A percentile compares a stretch with the other conserved stretches of the same genome.
Evolutionary conservation across 2,329 filamentous ascomycete species (phyloP).

Genomic region (Xylariomycetidae sp.): DNA sequence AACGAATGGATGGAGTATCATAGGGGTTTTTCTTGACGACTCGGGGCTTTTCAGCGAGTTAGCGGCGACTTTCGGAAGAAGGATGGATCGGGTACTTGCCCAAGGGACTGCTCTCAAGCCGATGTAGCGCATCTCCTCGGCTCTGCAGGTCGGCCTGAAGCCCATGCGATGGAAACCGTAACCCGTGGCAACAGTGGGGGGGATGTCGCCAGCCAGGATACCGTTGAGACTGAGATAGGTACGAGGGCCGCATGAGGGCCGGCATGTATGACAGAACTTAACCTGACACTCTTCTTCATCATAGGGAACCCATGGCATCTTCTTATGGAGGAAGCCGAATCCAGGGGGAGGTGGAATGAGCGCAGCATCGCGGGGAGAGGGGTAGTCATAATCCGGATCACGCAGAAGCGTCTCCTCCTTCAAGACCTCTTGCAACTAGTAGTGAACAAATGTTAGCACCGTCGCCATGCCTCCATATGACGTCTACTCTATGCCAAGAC

Average conservation of each 20-base stretch:
- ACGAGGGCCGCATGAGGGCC: slow-evolving; percentile 38
- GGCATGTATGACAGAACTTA: slow-evolving; percentile 47
- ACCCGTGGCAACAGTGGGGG: slow-evolving; percentile 43
- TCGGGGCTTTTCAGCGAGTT: too few species aligned
- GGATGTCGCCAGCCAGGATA: slow-evolving; percentile 45
- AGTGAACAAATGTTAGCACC: too few species aligned
- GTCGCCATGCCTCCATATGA: too few species aligned
- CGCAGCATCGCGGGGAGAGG: slow-evolving; percentile 8
- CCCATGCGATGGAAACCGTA: slow-evolving; percentile 46
- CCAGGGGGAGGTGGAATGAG: slow-evolving; percentile 11
- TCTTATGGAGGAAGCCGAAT: slow-evolving; percentile 10
- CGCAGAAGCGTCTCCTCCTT: background rate
- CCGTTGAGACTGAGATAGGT: slow-evolving; percentile 46
- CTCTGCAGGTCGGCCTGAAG: slow-evolving; percentile 39
- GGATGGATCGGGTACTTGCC: too few species aligned
- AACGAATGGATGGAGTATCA: too few species aligned
- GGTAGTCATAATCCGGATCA: slow-evolving; percentile 13
- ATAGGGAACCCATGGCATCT: slow-evolving; percentile 34
- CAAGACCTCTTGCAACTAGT: too few species aligned
- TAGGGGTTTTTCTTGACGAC: too few species aligned
- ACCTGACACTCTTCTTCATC: slow-evolving; percentile 42
- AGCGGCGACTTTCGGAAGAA: too few species aligned
- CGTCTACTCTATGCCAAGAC: too few species aligned
- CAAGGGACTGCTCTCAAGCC: slow-evolving; percentile 33
- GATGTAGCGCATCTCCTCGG: slow-evolving; percentile 33